These are phyloP conservation scores for Wilcoxina mikolae DNA, from an alignment of 495 filamentous ascomycete species.

Conservation along the genomic window DNA sequence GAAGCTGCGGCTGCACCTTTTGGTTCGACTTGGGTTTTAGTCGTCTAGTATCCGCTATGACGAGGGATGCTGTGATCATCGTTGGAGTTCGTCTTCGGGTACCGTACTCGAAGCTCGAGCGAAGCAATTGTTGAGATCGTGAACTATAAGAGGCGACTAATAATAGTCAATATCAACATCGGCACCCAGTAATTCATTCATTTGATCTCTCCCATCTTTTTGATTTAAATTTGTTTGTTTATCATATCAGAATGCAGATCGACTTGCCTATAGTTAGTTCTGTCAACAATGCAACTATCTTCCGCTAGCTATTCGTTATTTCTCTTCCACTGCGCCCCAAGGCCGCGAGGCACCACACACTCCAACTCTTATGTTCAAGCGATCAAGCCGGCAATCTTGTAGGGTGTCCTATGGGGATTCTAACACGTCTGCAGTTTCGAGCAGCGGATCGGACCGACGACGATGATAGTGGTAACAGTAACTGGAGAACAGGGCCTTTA, in stretches of 20 bases:
- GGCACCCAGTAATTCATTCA: no score
- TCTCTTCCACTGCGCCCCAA: no score
- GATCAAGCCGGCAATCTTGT: no score
- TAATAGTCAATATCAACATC: neutral
- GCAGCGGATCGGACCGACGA: no score
- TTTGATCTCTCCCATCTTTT: no score
- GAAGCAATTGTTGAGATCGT: neutral
- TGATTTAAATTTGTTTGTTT: no score
- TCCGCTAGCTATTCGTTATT: neutral
- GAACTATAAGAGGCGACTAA: neutral
- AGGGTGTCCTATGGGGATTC: no score
- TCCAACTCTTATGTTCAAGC: no score
- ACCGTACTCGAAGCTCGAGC: neutral
- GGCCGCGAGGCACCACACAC: no score
- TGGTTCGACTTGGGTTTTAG: conserved; percentile 18
- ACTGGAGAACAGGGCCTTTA: no score
- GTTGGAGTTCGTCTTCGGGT: neutral
- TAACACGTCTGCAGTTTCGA: no score
- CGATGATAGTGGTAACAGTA: no score
- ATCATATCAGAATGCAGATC: neutral
- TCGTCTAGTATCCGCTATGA: conserved; percentile 13
- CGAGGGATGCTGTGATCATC: conserved; percentile 4
- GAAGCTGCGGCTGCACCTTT: neutral
- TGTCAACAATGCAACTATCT: neutral
- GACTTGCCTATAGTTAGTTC: neutral